Base-by-base conservation (phyloP, 805 yeast genomes). In the Kockiozyma suomiensis region DNA sequence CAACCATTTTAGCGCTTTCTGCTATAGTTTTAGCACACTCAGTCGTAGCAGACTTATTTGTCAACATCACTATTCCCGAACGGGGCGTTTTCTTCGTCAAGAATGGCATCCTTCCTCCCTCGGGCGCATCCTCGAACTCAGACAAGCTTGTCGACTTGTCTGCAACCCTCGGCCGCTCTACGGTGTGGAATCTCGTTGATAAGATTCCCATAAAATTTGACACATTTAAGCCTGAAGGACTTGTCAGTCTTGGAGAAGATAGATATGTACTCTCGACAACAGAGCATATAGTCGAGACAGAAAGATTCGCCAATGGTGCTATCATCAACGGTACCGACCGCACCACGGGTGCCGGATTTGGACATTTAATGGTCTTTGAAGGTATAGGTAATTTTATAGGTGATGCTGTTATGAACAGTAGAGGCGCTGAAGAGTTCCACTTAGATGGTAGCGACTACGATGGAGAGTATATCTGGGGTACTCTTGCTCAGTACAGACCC, bases 271-370 rank as follows among this genome's bases (percentile, higher is more conserved):
- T 54, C 13, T 35, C 48, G 15, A 61, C 45, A 12, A 61, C 48
- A 13, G 59, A 55, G 33, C 53, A 53, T 21, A 26, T 32, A 5
- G 37, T 10, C 25, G 19, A 30, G n/a, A 55, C 59, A 6, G 59
- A 33, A 17, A 49, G 35, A 15, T 55, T 55, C 50, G 62, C 28
- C 19, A 46, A 33, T 15, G 28, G 23, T 21, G n/a, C 30, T 17
- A 41, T 54, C 19, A 55, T 55, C 59, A 54, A 55, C 28, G 59
- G 59, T 23, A 55, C 59, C 4, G 59, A 55, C 41, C 59, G 59
- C 23, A 41, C 59, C 17, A 40, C 56, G 28, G 59, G 59, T 15
- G 13, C 37, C 0, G 59, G 59, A 41, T 55, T 53, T 23, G 59
- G 37, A 1, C 59, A 55, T n/a, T 13, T 55, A 19, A 49, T 53